Percentiles rank a stretch among this genome's conserved stretches.
These are phyloP conservation scores for Evernia prunastri DNA, from an alignment of 495 filamentous ascomycete species.

Conservation along the genomic window DNA sequence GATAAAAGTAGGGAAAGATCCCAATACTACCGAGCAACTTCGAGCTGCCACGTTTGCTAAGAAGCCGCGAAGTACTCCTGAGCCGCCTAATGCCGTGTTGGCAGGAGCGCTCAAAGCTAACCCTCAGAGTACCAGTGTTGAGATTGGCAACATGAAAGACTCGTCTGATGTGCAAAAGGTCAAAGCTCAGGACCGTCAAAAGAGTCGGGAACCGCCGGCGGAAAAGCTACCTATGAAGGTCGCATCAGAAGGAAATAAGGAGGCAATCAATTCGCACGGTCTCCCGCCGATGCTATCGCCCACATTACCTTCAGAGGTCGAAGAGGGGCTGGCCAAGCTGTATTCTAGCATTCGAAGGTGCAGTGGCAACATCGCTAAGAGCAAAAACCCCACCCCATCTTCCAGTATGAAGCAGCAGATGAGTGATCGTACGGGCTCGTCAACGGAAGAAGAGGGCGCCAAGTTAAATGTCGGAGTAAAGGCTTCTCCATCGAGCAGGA, in stretches of 20 bases:
- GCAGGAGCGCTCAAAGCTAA: neutral
- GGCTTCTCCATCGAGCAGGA: constrained; percentile 7
- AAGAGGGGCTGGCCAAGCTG: constrained; percentile 36
- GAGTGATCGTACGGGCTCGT: neutral
- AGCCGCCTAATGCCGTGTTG: neutral
- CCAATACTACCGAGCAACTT: constrained; percentile 34
- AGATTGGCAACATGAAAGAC: neutral
- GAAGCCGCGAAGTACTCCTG: constrained; percentile 26
- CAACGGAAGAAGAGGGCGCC: constrained; percentile 4
- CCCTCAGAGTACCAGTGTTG: neutral
- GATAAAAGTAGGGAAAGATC: constrained; percentile 12
- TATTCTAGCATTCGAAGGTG: neutral
- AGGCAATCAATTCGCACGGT: constrained; percentile 19
- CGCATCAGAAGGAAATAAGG: constrained; percentile 31
- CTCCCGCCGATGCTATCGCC: constrained; percentile 40
- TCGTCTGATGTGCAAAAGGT: neutral
- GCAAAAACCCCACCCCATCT: neutral
- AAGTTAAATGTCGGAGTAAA: neutral
- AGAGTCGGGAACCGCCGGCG: neutral
- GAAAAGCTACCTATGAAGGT: constrained; percentile 37
- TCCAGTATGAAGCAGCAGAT: neutral
- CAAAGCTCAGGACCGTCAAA: neutral
- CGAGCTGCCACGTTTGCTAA: constrained; percentile 27
- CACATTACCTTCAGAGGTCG: constrained; percentile 45
- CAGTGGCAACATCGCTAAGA: constrained; percentile 2